Evolutionary conservation across 2,329 filamentous ascomycete genomes (phyloP).

Genomic region (Fusarium sublunatum): DNA sequence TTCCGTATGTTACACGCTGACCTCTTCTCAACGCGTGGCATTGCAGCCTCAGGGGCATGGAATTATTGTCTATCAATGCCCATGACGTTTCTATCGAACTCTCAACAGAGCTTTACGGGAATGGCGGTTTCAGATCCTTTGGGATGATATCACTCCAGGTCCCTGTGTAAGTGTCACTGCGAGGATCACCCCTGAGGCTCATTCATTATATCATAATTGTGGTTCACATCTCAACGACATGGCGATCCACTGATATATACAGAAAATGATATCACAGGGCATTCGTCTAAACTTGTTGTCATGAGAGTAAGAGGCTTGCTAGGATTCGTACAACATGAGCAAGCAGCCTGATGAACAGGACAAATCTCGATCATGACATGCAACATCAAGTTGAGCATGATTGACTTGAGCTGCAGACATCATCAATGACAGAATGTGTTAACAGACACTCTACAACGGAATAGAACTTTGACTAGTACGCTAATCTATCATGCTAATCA

Average conservation of each 20-base stretch:
- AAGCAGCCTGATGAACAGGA: neutral
- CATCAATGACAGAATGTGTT: neutral
- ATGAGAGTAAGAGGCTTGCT: neutral
- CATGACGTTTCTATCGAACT: slow-evolving; percentile 27
- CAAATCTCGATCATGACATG: neutral
- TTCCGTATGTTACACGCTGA: slow-evolving; percentile 25
- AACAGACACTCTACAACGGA: no score
- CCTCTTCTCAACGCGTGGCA: slow-evolving; percentile 31
- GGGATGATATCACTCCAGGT: slow-evolving; percentile 34
- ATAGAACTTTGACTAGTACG: no score
- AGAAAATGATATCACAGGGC: slow-evolving; percentile 5
- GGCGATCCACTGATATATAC: slow-evolving; percentile 3
- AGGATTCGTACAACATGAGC: neutral
- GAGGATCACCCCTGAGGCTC: slow-evolving; percentile 22
- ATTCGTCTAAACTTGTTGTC: neutral
- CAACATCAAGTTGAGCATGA: neutral
- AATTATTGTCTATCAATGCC: slow-evolving; percentile 5
- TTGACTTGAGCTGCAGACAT: neutral
- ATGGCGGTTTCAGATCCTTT: slow-evolving; percentile 35
- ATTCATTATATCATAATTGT: slow-evolving; percentile 38
- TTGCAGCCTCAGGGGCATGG: slow-evolving; percentile 24
- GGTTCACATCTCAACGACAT: slow-evolving; percentile 13
- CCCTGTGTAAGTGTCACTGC: slow-evolving; percentile 9
- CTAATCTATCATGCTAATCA: slow-evolving; percentile 1
- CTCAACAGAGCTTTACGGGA: slow-evolving; percentile 19